Base-by-base conservation (phyloP, 352 stramenopile species). In the Phytophthora parvispora region DNA sequence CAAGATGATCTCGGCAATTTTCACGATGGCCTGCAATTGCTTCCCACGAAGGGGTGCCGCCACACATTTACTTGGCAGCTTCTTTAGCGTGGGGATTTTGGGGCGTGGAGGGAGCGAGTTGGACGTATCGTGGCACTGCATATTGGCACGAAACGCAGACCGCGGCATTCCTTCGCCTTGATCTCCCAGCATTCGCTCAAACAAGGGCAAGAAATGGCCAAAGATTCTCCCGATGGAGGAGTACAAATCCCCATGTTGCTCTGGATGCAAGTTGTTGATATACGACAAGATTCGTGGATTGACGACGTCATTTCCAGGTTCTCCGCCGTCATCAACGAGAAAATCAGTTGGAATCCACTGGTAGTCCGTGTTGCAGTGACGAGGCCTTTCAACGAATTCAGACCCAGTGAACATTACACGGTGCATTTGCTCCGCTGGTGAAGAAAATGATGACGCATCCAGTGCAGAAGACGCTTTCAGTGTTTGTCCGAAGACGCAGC, bases 261-360 rank as follows among this genome's bases (percentile, higher is more conserved):
- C 51, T 4, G 81, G 81, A 10, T 87, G 79, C 20, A 87, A 56
- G 55, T 86, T 87, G 63, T 86, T 89, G 65, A 89, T 86, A 55
- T 86, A 89, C 27, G 79, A 83, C 27, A 74, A 9, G 6, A 72
- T 74, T 9, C 51, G 71, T 6, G 16, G 6, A 8, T 45, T 45
- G 36, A n/a, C 36, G 6, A n/a, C 36, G 18, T 45, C 16, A 8
- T 45, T 45, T 22, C 36, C 36, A 7, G 16, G 36, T 22, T 45
- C 36, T 45, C 36, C 36, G 16, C 36, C 36, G 36, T 43, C 36
- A 7, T 22, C 2, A 4, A 87, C 67, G 0, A 45, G 0, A n/a
- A 87, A 63, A 10, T 84, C 76, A 6, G 68, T 69, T 9, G 79
- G 74, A 18, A 87, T 72, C 79, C 77, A 90, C 48, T 87, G 77